Base-by-base conservation (phyloP, 768 basidiomycete species). In the Zangia roseola region DNA sequence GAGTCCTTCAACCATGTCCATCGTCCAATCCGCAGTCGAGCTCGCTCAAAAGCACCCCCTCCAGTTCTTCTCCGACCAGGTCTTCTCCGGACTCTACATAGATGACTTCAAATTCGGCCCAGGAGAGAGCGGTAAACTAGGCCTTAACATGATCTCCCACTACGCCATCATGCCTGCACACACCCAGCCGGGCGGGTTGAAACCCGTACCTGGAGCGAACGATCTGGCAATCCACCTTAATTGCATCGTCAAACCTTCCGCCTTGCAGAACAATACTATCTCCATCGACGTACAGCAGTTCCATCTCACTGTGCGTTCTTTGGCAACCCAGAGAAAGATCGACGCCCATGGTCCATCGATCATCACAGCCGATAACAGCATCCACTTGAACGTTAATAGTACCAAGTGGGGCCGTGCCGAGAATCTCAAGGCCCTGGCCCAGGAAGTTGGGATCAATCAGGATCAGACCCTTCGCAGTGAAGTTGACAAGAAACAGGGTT, bases 151-250 rank as follows among this genome's bases (percentile, higher is more conserved):
- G 48, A 45, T 56, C 23, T 56, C 53, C 3, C 47, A 45, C 0
- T 19, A 17, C 17, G 8, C 42, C n/a, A n/a, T 26, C 8, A 31
- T 39, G n/a, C 42, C 53, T 5, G 40, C 35, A 5, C 40, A 54
- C 1, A 49, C 53, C 13, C 3, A 10, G 16, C 20, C 24, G 6
- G 44, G 44, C 14, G 44, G 40, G n/a, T 38, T 46, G n/a, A 4
- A 20, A 19, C 40, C 51, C 10, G 12, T 20, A 10, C 2, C 28
- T 13, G 17, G 1, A 1, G 43, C 10, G 17, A 37, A 43, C 10
- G 9, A 46, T 6, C 26, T 54, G 26, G 45, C 42, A 19, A 55
- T 49, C 4, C 54, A 55, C 26, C 45, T 55, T 23, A 55, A 40
- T 19, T 41, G 26, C 10, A 1, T 40, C 0, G 37, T 48, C 35